These are phyloP conservation scores for Xerocomus potaroensis DNA, from an alignment of 768 basidiomycete genomes.

Conservation along the genomic window DNA sequence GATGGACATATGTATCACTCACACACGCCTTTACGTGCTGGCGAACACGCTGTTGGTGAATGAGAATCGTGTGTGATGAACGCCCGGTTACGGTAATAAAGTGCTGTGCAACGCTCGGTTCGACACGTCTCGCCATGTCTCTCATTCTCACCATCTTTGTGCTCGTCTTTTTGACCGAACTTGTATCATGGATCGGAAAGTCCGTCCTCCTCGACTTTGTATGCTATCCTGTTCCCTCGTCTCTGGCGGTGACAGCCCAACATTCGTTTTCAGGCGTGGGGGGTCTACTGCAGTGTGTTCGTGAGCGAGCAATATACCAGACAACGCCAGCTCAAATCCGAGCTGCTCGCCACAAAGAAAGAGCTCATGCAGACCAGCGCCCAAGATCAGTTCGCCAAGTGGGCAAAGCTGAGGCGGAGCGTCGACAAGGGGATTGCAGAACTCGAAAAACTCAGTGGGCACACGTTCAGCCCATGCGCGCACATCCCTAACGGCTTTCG, in stretches of 20 bases:
- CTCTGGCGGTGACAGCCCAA: slow-evolving; percentile 4
- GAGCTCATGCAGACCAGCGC: slow-evolving; percentile 88
- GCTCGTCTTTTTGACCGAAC: slow-evolving; percentile 77
- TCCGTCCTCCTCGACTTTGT: slow-evolving; percentile 79
- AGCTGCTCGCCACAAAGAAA: slow-evolving; percentile 75
- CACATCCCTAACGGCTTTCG: slow-evolving; percentile 1
- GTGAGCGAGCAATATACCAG: slow-evolving; percentile 48
- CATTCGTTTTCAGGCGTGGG: slow-evolving; percentile 56
- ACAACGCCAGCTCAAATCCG: slow-evolving; percentile 71
- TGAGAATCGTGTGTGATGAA: slow-evolving; percentile 3
- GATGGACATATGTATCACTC: slow-evolving; percentile 24
- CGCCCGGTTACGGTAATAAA: too few species aligned
- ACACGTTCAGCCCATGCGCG: not conserved
- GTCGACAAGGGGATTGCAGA: slow-evolving; percentile 91
- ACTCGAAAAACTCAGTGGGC: slow-evolving; percentile 87
- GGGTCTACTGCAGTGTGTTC: slow-evolving; percentile 64
- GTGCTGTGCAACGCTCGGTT: not conserved
- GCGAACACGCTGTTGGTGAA: too few species aligned
- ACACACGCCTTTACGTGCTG: slow-evolving; percentile 22
- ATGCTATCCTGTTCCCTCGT: slow-evolving; percentile 30
- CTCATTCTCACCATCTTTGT: slow-evolving; percentile 79
- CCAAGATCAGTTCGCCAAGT: slow-evolving; percentile 97
- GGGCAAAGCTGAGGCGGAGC: slow-evolving; percentile 88
- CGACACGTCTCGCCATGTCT: slow-evolving; percentile 45
- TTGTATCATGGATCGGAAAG: slow-evolving; percentile 87